Percentiles rank a stretch among this genome's conserved stretches.
Conservation (phyloP, 495 filamentous ascomycete genomes). For the Platismatia glauca region DNA sequence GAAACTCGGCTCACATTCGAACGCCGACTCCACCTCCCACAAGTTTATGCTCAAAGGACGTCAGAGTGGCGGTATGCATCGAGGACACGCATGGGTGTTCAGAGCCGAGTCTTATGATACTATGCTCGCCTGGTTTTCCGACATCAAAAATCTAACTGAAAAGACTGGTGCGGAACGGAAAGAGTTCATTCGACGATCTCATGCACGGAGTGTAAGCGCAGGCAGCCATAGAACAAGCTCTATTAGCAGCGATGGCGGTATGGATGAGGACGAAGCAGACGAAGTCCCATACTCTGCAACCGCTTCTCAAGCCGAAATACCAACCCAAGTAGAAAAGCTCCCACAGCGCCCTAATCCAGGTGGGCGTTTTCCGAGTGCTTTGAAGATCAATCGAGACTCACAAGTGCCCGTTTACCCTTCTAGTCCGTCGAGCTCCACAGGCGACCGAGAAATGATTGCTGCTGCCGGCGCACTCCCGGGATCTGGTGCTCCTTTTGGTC, state of each 20-base stretch:
- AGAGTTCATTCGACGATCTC: slow-evolving; percentile 65
- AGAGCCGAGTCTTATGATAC: slow-evolving; percentile 89
- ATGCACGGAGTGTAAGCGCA: slow-evolving; percentile 65
- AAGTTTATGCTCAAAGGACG: slow-evolving; percentile 97
- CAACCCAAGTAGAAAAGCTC: slow-evolving; percentile 39
- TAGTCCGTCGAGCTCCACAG: slow-evolving; percentile 58
- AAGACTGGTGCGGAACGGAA: slow-evolving; percentile 82
- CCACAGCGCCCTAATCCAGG: slow-evolving; percentile 63
- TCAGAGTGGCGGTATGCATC: slow-evolving; percentile 86
- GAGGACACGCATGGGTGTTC: slow-evolving; percentile 97
- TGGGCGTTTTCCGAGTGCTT: slow-evolving; percentile 82
- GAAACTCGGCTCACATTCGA: slow-evolving; percentile 86
- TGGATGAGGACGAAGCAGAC: slow-evolving; percentile 85
- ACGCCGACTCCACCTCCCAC: slow-evolving; percentile 78
- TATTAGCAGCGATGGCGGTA: slow-evolving; percentile 53
- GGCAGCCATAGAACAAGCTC: slow-evolving; percentile 55
- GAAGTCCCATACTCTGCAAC: slow-evolving; percentile 58
- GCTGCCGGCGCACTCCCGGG: slow-evolving; percentile 46
- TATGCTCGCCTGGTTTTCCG: slow-evolving; percentile 95
- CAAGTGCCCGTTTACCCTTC: slow-evolving; percentile 66
- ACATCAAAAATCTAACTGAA: slow-evolving; percentile 79
- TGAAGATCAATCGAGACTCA: slow-evolving; percentile 71
- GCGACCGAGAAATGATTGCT: slow-evolving; percentile 52
- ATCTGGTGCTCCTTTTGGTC: slow-evolving; percentile 30
- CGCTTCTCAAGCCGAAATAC: slow-evolving; percentile 41